phyloP scores from a whole-genome alignment of 495 filamentous ascomycete genomes.

The Penicillium riverlandense region DNA sequence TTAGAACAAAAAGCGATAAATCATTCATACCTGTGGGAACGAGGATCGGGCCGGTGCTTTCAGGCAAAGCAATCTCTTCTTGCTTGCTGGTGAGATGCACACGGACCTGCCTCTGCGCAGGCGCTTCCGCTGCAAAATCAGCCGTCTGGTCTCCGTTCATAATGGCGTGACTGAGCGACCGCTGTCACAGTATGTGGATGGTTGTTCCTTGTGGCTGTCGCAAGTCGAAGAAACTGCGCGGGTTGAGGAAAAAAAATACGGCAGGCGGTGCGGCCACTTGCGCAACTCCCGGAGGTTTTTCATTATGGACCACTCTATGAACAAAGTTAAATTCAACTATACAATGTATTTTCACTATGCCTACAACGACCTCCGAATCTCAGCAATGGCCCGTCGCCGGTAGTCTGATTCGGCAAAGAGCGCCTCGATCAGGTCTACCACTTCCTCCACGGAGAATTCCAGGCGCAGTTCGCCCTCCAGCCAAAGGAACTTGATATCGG shows the following conservation, averaged over 20 bases:
- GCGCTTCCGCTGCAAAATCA: conserved; percentile 16
- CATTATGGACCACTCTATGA: background rate
- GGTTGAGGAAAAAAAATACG: conserved; percentile 39
- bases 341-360: conserved; percentile 2
- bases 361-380: conserved; percentile 53
- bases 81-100: conserved; percentile 53
- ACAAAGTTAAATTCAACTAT: background rate
- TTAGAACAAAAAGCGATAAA: conserved; percentile 8
- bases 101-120: conserved; percentile 47
- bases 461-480: conserved; percentile 74
- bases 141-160: conserved; percentile 25
- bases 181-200: conserved; percentile 5
- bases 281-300: conserved; percentile 32
- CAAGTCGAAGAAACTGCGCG: conserved; percentile 23
- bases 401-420: conserved; percentile 85
- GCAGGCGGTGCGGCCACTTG: conserved; percentile 36
- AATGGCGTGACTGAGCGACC: conserved; percentile 8
- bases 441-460: conserved; percentile 76
- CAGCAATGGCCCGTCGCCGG: conserved; percentile 66
- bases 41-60: conserved; percentile 54
- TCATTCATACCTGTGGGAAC: conserved; percentile 53
- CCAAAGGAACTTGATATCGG: conserved; percentile 86
- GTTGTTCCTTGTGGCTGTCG: conserved; percentile 19
- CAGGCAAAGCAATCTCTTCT: conserved; percentile 52
- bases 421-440: conserved; percentile 79